These are phyloP conservation scores for Aquilaria yunnanensis DNA, from an alignment of 345 rosid genomes.

Conservation along the genomic window DNA sequence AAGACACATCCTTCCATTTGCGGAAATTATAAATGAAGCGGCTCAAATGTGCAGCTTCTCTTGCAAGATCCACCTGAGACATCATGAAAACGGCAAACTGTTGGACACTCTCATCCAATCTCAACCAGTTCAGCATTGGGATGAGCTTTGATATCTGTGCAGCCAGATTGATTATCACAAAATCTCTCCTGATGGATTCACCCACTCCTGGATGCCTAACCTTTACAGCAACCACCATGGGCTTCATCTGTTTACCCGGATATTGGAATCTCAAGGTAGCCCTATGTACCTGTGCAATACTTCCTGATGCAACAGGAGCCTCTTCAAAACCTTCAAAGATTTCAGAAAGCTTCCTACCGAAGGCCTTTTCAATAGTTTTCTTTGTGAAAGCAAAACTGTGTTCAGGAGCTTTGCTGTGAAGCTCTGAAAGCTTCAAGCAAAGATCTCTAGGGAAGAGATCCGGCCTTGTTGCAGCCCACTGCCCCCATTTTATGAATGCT, in stretches of 20 bases:
- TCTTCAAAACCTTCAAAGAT: slow-evolving; percentile 84
- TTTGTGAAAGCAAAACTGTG: slow-evolving; percentile 79
- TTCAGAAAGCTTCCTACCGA: slow-evolving; percentile 75
- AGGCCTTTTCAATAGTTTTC: slow-evolving; percentile 69
- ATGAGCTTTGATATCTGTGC: slow-evolving; percentile 57
- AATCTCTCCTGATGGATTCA: slow-evolving; percentile 79
- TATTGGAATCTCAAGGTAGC: slow-evolving; percentile 68
- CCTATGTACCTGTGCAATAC: slow-evolving; percentile 92
- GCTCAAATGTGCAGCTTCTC: slow-evolving; percentile 94
- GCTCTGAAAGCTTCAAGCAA: slow-evolving; percentile 77
- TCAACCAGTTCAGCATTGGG: slow-evolving; percentile 81
- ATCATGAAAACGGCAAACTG: slow-evolving; percentile 92
- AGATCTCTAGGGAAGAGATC: slow-evolving; percentile 82
- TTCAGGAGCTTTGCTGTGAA: slow-evolving; percentile 84
- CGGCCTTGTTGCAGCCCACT: slow-evolving; percentile 95
- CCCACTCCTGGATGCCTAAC: slow-evolving; percentile 97
- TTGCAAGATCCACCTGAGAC: slow-evolving; percentile 97
- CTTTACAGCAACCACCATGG: slow-evolving; percentile 79
- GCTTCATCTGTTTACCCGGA: slow-evolving; percentile 62
- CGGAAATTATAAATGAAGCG: slow-evolving; percentile 87
- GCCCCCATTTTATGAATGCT: slow-evolving; percentile 95
- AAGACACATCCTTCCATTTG: slow-evolving; percentile 86
- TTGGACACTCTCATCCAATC: slow-evolving; percentile 90
- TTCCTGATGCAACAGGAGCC: slow-evolving; percentile 86
- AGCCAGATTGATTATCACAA: slow-evolving; percentile 57